Evolutionary conservation across 371 early-diverging fungal genomes (phyloP), one percentile per base, ranked within the genome.

Genomic region (Zopfochytrium polystomum): DNA sequence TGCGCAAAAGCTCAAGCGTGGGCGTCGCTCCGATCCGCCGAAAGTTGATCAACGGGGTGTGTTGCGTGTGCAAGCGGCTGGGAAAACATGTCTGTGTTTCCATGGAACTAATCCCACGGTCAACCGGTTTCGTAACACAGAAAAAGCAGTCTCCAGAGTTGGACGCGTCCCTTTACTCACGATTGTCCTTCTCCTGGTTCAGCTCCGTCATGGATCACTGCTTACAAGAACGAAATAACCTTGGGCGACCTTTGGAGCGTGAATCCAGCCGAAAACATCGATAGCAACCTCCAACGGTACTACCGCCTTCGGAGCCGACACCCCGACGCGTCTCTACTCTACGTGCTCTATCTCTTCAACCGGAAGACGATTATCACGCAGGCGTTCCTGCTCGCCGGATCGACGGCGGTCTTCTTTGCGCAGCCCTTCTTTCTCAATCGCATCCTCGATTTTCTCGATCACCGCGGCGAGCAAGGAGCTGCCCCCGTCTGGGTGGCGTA

Each of bases 171-270:
- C 64, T 80, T 0, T 66, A 82, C n/a, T 82, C 86, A 23, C 73
- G 78, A 3, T 62, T 87, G 35, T 80, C 84, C 20, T 90, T 90
- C 61, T 76, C 78, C 3, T 92, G 92, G 92, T 79, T 88, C 65
- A 87, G 87, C 49, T 79, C 83, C 0, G 65, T 92, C 55, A 75
- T 90, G 45, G 67, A 73, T 48, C 70, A 78, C 5, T 87, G 87
- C 22, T n/a, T 82, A 79, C 65, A 75, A 65, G 48, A 76, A 74
- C 0, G 74, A 80, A 0, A 71, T 90, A 5, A 79, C 75, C 51
- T 68, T 77, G 1, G 77, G 70, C 3, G 85, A 89, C 44, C 61
- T 73, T 34, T 65, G 62, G 48, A 31, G 65, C 23, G 35, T 66
- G 27, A 20, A 33, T 22, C 31, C 22, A 7, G 54, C 43, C 33